These are phyloP conservation scores for Capsicum pubescens DNA, from an alignment of 257 asterid genomes.

Conservation along the genomic window DNA sequence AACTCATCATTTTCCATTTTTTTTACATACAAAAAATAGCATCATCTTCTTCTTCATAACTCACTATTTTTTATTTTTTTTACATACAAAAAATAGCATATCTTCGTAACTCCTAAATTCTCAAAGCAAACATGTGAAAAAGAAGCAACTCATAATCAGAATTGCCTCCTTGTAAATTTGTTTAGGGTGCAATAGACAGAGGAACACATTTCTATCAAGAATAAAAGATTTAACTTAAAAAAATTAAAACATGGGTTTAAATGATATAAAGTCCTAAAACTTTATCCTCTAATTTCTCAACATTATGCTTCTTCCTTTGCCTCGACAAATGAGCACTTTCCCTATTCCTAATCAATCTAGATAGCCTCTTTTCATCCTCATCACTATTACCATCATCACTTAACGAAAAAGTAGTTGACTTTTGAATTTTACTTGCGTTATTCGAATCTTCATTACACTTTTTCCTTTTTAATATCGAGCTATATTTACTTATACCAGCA, in stretches of 20 bases:
- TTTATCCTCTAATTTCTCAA: constrained; percentile 94
- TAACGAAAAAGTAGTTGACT: constrained; percentile 42
- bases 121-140: neutral
- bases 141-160: neutral
- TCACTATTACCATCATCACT: constrained; percentile 50
- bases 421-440: no score
- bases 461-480: no score
- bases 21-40: no score
- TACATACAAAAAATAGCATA: no score
- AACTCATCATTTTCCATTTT: no score
- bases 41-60: no score
- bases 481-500: no score
- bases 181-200: neutral
- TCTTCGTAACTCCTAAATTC: no score
- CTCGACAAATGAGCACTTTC: constrained; percentile 97
- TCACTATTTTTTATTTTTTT: no score
- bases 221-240: neutral
- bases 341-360: constrained; percentile 91
- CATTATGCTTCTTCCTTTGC: constrained; percentile 92
- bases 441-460: no score
- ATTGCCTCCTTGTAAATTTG: neutral
- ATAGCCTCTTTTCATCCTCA: constrained; percentile 81
- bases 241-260: neutral
- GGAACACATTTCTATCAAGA: neutral
- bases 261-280: constrained; percentile 38